Conservation (phyloP, 345 rosid genomes). For the Eucalyptus marginata region DNA sequence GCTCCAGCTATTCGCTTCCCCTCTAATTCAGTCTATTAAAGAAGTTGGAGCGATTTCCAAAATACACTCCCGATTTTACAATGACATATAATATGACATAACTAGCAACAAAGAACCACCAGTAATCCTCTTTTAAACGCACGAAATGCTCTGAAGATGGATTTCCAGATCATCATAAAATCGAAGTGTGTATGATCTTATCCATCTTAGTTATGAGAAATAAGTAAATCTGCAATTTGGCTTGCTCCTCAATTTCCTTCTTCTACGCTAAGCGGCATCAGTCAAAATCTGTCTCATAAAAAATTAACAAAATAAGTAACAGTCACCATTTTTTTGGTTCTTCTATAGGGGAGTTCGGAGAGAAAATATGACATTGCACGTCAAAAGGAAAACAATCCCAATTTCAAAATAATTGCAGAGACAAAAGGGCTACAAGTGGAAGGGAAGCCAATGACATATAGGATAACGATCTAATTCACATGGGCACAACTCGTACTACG, state of each 20-base stretch:
- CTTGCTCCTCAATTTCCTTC: slow-evolving; percentile 92
- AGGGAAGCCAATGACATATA: not conserved
- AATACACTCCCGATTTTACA: not conserved
- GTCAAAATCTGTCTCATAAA: slow-evolving; percentile 43
- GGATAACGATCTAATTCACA: slow-evolving; percentile 63
- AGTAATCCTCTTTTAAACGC: slow-evolving; percentile 60
- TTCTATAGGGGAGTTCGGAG: not conserved
- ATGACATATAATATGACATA: not conserved
- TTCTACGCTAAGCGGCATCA: slow-evolving; percentile 88
- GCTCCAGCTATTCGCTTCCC: slow-evolving; percentile 77
- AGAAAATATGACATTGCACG: not conserved
- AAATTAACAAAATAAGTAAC: not conserved
- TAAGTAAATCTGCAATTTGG: slow-evolving; percentile 53
- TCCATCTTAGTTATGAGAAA: not conserved
- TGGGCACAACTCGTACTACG: slow-evolving; percentile 81
- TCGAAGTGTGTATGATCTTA: not conserved
- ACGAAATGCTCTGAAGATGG: slow-evolving; percentile 35
- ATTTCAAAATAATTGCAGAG: not conserved
- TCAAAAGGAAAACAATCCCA: not conserved
- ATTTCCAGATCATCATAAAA: not conserved
- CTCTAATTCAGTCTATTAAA: slow-evolving; percentile 72
- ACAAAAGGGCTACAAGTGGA: not conserved
- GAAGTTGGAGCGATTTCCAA: not conserved
- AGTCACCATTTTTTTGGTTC: not conserved
- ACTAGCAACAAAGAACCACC: not conserved